Percentiles rank a stretch among this genome's conserved stretches.
Conservation (phyloP, 2,329 filamentous ascomycete species). For the Arthrobotrys megalospora region DNA sequence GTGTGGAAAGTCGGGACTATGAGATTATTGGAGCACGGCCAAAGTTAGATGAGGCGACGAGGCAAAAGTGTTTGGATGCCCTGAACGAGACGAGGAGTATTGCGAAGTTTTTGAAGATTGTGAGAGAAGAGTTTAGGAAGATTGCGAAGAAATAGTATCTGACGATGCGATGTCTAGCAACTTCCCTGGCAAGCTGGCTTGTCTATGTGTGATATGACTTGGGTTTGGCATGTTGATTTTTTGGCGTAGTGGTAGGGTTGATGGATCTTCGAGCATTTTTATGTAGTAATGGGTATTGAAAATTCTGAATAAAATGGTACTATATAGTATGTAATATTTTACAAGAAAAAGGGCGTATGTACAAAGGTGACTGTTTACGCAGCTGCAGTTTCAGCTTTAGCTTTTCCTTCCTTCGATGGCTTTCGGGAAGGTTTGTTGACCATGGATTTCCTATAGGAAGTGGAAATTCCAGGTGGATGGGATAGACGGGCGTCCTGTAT, state of each 20-base stretch:
- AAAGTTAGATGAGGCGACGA: constrained; percentile 82
- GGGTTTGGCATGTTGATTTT: constrained; percentile 1
- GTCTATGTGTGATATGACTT: neutral
- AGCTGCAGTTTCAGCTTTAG: constrained; percentile 9
- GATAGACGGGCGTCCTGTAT: constrained; percentile 79
- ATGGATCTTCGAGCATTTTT: constrained; percentile 11
- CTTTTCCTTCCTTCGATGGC: constrained; percentile 9
- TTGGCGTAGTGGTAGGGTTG: constrained; percentile 4
- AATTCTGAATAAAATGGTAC: constrained; percentile 3
- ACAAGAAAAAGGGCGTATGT: constrained; percentile 20
- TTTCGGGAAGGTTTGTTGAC: constrained; percentile 5
- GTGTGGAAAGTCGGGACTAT: constrained; percentile 85
- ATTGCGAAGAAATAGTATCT: constrained; percentile 66
- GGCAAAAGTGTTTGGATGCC: constrained; percentile 81
- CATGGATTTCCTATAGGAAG: constrained; percentile 47
- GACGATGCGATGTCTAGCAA: no score
- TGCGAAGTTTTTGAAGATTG: constrained; percentile 81
- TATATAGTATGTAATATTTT: constrained; percentile 31
- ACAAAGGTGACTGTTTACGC: constrained; percentile 19
- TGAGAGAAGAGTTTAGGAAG: constrained; percentile 80
- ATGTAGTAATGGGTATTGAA: constrained; percentile 30
- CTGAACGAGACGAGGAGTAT: constrained; percentile 86
- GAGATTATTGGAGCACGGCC: constrained; percentile 85
- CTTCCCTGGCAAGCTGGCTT: constrained; percentile 38
- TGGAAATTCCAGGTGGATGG: constrained; percentile 49